Evolutionary conservation across 257 asterid genomes (phyloP).

Genomic region (Primulina eburnea): DNA sequence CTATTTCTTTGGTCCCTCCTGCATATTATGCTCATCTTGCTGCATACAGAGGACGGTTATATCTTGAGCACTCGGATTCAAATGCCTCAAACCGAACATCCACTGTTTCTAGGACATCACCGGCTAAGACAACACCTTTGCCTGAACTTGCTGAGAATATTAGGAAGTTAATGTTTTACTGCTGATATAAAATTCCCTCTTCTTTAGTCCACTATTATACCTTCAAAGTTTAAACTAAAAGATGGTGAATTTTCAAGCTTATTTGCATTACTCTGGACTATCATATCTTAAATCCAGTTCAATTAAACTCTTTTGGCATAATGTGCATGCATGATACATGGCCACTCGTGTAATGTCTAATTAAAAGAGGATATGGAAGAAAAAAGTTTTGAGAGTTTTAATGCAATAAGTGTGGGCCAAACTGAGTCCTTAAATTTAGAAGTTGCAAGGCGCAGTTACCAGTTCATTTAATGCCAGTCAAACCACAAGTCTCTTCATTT

Average conservation of each 20-base stretch:
- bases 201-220: slow-evolving; percentile 7
- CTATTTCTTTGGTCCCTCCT: slow-evolving; percentile 91
- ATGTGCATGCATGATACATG: too few species aligned
- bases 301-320: background rate
- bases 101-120: slow-evolving; percentile 50
- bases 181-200: slow-evolving; percentile 38
- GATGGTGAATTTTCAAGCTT: background rate
- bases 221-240: slow-evolving; percentile 3
- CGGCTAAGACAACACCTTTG: slow-evolving; percentile 62
- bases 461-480: too few species aligned
- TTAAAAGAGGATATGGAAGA: too few species aligned
- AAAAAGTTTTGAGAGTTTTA: too few species aligned
- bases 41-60: slow-evolving; percentile 86
- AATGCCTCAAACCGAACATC: slow-evolving; percentile 22
- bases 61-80: slow-evolving; percentile 61
- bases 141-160: slow-evolving; percentile 80
- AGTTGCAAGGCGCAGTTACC: too few species aligned
- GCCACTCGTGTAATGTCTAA: too few species aligned
- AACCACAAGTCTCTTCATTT: too few species aligned
- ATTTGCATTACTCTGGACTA: background rate
- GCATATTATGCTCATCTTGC: slow-evolving; percentile 94
- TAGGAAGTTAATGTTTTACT: slow-evolving; percentile 88
- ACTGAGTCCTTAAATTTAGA: too few species aligned
- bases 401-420: too few species aligned
- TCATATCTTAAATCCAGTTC: slow-evolving; percentile 4